Percentiles rank a stretch among this genome's conserved stretches.
phyloP scores from a whole-genome alignment of 345 rosid genomes.

The Psidium friedrichsthalianum region DNA sequence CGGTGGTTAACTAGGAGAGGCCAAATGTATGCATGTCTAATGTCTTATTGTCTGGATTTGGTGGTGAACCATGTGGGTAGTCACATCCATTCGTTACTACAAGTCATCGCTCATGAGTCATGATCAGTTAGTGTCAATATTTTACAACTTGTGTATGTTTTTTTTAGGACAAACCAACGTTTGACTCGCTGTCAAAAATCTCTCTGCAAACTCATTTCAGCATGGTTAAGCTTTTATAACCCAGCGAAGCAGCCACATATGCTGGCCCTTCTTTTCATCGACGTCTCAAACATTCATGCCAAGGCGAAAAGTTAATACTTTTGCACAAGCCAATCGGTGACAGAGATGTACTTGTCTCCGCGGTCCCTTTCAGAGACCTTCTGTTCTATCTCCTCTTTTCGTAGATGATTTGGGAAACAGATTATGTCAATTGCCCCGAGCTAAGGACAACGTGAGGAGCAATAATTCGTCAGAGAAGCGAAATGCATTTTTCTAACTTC shows the following conservation, averaged over 20 bases:
- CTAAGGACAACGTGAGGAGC: constrained; percentile 1
- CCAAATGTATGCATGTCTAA: neutral
- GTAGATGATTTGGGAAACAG: neutral
- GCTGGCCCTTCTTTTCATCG: neutral
- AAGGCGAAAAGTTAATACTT: neutral
- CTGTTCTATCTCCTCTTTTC: neutral
- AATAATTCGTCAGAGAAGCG: neutral
- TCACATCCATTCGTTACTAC: neutral
- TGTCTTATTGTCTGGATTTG: neutral
- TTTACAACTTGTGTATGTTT: neutral
- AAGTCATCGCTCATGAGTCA: neutral
- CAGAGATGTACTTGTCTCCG: neutral
- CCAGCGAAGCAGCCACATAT: neutral
- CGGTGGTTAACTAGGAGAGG: neutral
- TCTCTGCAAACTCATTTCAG: neutral
- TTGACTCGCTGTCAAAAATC: neutral
- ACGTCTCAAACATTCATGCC: neutral
- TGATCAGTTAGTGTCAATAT: neutral
- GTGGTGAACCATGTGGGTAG: neutral
- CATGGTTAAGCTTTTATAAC: neutral
- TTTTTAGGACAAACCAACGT: neutral
- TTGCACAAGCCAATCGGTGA: neutral
- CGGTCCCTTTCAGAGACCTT: neutral
- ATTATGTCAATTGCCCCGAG: neutral
- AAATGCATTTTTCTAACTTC: neutral